phyloP scores from a whole-genome alignment of 2,329 filamentous ascomycete genomes.

The Fusarium cyanostomum region DNA sequence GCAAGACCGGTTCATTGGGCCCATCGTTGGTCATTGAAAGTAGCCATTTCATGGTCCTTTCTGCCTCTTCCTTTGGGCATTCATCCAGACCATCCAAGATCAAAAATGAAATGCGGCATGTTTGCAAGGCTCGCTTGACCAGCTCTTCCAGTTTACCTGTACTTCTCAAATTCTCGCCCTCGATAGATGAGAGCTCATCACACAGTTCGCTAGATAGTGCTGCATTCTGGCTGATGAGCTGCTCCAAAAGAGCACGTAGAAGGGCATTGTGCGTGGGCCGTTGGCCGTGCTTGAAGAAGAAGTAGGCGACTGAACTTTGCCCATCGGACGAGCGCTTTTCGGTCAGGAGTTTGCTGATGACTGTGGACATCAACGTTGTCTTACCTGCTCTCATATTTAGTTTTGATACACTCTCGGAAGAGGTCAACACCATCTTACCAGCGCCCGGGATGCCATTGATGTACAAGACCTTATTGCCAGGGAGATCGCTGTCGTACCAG shows the following conservation, averaged over 20 bases:
- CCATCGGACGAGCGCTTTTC: background rate
- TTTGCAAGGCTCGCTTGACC: background rate
- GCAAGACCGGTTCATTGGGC: background rate
- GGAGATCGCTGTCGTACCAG: background rate
- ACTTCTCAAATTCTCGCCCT: background rate
- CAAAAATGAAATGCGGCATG: background rate
- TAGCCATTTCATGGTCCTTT: background rate
- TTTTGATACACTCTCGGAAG: background rate
- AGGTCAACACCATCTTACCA: background rate
- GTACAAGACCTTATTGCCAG: background rate
- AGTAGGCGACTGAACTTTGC: slow-evolving; percentile 1
- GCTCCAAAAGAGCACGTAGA: slow-evolving; percentile 1
- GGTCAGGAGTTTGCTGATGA: background rate
- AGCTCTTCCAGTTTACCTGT: slow-evolving; percentile 3
- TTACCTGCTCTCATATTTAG: slow-evolving; percentile 7
- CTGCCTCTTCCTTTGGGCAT: background rate
- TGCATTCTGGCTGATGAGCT: background rate
- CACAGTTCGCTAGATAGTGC: background rate
- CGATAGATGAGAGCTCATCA: background rate
- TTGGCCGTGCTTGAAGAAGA: slow-evolving; percentile 14
- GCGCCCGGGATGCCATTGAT: slow-evolving; percentile 22
- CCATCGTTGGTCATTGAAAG: background rate
- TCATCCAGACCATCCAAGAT: slow-evolving; percentile 23
- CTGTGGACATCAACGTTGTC: slow-evolving; percentile 13
- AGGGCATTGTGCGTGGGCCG: background rate